These are phyloP conservation scores for Leccinum solheimii DNA, from an alignment of 1,284 basidiomycete species.

Conservation along the genomic window DNA sequence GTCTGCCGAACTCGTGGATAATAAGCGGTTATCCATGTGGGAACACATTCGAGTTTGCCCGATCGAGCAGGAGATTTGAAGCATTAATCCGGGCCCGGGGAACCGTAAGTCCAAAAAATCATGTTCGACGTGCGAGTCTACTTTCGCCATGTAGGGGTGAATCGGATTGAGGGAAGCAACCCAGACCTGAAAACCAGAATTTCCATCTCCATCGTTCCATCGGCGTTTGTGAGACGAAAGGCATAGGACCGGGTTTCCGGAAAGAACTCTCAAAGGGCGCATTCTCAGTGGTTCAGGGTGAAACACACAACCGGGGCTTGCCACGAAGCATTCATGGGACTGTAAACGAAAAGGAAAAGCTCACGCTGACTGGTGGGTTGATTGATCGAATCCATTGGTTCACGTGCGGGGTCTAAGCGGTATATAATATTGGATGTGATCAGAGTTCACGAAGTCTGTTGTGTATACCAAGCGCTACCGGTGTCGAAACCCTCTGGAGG, in stretches of 20 bases:
- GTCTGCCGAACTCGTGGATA: too few relatives aligned
- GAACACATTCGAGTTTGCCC: neutral
- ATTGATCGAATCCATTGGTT: neutral
- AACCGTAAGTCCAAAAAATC: neutral
- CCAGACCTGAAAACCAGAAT: neutral
- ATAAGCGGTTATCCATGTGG: too few relatives aligned
- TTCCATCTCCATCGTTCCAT: neutral
- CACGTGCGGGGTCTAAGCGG: slow-evolving; percentile 14
- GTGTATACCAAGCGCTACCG: slow-evolving; percentile 77
- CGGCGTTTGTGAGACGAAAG: neutral
- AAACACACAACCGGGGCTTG: neutral
- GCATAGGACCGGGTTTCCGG: neutral
- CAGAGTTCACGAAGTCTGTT: slow-evolving; percentile 38
- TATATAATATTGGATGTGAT: slow-evolving; percentile 16
- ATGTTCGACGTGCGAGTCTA: neutral
- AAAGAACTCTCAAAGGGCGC: neutral
- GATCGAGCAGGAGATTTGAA: neutral
- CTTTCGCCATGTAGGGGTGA: neutral
- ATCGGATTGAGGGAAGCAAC: neutral
- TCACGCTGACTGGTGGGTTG: neutral
- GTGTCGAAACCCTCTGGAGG: slow-evolving; percentile 78
- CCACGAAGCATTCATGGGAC: slow-evolving; percentile 2
- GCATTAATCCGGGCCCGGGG: neutral
- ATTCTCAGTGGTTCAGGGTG: neutral
- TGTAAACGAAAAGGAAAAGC: neutral